Conservation (phyloP, 352 stramenopile species). For the Pythium rhizo-oryzae region DNA sequence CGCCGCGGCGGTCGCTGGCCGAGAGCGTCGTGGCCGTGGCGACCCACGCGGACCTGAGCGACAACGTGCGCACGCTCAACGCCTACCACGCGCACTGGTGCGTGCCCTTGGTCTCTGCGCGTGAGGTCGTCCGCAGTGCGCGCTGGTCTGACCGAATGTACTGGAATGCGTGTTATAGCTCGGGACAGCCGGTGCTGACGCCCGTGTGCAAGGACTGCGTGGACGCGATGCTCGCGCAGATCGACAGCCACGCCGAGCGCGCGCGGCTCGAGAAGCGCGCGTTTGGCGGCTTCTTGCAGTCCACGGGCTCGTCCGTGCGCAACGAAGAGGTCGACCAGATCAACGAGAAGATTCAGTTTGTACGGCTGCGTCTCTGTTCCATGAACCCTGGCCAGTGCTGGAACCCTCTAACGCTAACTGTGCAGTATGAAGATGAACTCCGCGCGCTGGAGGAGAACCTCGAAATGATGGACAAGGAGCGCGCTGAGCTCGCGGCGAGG, state of each 20-base stretch:
- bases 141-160: no score
- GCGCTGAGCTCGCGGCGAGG: constrained; percentile 48
- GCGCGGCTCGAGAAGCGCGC: constrained; percentile 75
- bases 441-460: constrained; percentile 61
- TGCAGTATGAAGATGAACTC: constrained; percentile 78
- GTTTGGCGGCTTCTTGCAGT: constrained; percentile 64
- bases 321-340: constrained; percentile 69
- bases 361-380: constrained; percentile 34
- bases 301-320: constrained; percentile 42
- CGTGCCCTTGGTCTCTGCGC: neutral
- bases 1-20: constrained; percentile 32
- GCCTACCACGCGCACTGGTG: constrained; percentile 76
- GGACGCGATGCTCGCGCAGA: constrained; percentile 72
- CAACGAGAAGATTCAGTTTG: constrained; percentile 73
- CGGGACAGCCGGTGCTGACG: constrained; percentile 59
- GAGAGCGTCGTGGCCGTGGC: constrained; percentile 68
- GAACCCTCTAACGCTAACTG: no score
- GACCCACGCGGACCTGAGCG: constrained; percentile 73
- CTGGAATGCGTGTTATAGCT: no score
- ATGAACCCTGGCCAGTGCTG: no score
- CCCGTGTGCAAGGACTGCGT: constrained; percentile 78
- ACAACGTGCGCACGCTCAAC: constrained; percentile 73
- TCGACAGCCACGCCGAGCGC: constrained; percentile 73
- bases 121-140: no score
- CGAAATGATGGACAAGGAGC: constrained; percentile 73